Evolutionary conservation across 2,329 filamentous ascomycete species (phyloP).

Genomic region (Epichloe glyceriae): DNA sequence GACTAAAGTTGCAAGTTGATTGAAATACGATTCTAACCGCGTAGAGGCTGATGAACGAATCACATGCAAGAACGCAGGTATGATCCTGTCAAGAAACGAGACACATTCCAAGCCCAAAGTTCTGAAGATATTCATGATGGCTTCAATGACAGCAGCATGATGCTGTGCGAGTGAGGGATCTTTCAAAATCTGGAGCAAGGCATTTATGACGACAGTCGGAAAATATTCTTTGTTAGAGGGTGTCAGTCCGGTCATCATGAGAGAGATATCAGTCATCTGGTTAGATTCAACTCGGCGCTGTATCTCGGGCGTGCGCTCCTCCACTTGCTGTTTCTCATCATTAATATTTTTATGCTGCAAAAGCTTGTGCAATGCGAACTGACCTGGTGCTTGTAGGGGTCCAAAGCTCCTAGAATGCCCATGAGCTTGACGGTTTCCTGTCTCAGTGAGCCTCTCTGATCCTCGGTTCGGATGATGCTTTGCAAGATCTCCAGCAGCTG

Average conservation of each 20-base stretch:
- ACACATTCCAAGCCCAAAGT: constrained; percentile 94
- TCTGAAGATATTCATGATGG: constrained; percentile 97
- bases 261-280: constrained; percentile 77
- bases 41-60: constrained; percentile 69
- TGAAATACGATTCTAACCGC: constrained; percentile 91
- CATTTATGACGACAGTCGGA: constrained; percentile 94
- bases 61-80: constrained; percentile 84
- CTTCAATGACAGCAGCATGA: constrained; percentile 88
- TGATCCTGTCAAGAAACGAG: constrained; percentile 83
- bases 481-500: constrained; percentile 86
- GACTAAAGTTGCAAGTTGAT: constrained; percentile 84
- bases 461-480: constrained; percentile 84
- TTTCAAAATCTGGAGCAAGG: constrained; percentile 80
- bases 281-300: constrained; percentile 52
- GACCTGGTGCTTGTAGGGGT: constrained; percentile 87
- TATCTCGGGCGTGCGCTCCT: constrained; percentile 75
- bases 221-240: constrained; percentile 98
- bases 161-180: constrained; percentile 83
- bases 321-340: constrained; percentile 47
- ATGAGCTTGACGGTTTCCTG: constrained; percentile 95
- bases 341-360: constrained; percentile 2
- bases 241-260: constrained; percentile 95
- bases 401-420: constrained; percentile 86
- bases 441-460: constrained; percentile 67
- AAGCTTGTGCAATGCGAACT: not conserved